phyloP scores from a whole-genome alignment of 768 basidiomycete species.

The Astraeus odoratus region DNA sequence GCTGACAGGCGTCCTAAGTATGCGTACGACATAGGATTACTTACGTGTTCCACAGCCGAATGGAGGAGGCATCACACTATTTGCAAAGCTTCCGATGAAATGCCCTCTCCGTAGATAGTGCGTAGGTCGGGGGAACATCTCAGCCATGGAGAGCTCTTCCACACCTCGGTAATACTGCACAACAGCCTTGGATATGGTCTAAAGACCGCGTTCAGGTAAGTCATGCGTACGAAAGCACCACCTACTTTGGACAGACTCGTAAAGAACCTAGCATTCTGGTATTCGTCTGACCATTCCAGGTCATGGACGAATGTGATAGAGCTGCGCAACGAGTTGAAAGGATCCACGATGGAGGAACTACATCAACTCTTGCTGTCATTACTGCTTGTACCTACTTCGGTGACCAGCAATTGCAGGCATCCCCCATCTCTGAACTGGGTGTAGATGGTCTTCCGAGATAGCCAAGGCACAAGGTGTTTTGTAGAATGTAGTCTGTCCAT shows the following conservation, averaged over 20 bases:
- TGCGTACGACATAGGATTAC: constrained; percentile 21
- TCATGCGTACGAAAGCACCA: background rate
- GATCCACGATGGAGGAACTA: constrained; percentile 96
- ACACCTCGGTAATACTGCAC: constrained; percentile 87
- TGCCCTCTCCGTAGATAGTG: constrained; percentile 85
- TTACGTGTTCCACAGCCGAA: constrained; percentile 87
- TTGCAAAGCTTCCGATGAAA: constrained; percentile 83
- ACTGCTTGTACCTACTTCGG: too few species aligned
- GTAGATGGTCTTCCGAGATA: too few species aligned
- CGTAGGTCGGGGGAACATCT: constrained; percentile 84
- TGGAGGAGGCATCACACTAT: constrained; percentile 84
- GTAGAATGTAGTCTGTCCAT: too few species aligned
- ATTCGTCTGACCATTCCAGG: constrained; percentile 87
- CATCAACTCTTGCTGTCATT: too few species aligned
- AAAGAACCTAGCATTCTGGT: constrained; percentile 84
- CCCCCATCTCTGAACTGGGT: too few species aligned
- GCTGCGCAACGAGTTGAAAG: constrained; percentile 90
- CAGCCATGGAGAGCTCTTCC: constrained; percentile 86
- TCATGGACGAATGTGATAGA: constrained; percentile 85
- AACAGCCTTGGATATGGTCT: constrained; percentile 89
- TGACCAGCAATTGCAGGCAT: too few species aligned
- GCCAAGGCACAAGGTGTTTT: too few species aligned
- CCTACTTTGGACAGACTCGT: constrained; percentile 80
- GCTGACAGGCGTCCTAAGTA: constrained; percentile 32
- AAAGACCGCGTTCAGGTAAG: constrained; percentile 4